A percentile compares a stretch with the other conserved stretches of the same genome.
phyloP scores from a whole-genome alignment of 495 filamentous ascomycete genomes.

The Penicillium argentinense region DNA sequence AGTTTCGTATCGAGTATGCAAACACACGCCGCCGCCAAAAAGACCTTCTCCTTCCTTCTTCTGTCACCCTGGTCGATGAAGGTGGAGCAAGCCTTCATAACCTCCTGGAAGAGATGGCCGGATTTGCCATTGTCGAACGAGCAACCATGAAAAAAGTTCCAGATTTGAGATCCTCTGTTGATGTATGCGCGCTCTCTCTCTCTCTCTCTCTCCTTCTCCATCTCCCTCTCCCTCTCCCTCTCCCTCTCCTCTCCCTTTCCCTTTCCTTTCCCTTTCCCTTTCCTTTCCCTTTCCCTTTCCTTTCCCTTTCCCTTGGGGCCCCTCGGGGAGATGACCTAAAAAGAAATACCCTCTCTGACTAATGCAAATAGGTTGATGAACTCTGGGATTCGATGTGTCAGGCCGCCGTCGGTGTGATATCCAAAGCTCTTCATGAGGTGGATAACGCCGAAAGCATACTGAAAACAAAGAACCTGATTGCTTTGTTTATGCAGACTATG shows the following conservation, averaged over 20 bases:
- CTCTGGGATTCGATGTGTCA: conserved; percentile 99
- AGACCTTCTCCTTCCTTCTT: conserved; percentile 76
- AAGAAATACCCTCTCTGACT: conserved; percentile 4
- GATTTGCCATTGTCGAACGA: conserved; percentile 95
- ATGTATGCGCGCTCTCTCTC: conserved; percentile 53
- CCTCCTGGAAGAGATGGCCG: conserved; percentile 87
- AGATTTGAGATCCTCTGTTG: conserved; percentile 75
- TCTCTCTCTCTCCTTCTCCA: too few species aligned
- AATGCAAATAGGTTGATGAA: conserved; percentile 71
- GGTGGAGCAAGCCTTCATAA: conserved; percentile 79
- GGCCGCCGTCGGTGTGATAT: conserved; percentile 74
- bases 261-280: too few species aligned
- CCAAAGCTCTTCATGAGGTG: conserved; percentile 70
- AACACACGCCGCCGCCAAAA: conserved; percentile 87
- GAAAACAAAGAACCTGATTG: conserved; percentile 88
- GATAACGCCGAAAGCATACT: conserved; percentile 81
- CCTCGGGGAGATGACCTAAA: too few species aligned
- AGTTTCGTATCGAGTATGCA: conserved; percentile 86
- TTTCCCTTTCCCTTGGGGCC: too few species aligned
- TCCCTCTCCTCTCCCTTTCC: too few species aligned
- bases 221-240: too few species aligned
- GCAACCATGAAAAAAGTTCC: conserved; percentile 86
- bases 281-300: too few species aligned
- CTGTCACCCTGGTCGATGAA: conserved; percentile 67
- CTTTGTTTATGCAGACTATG: conserved; percentile 97